Base-by-base conservation (phyloP, 345 rosid genomes). In the Gynandropsis gynandra region DNA sequence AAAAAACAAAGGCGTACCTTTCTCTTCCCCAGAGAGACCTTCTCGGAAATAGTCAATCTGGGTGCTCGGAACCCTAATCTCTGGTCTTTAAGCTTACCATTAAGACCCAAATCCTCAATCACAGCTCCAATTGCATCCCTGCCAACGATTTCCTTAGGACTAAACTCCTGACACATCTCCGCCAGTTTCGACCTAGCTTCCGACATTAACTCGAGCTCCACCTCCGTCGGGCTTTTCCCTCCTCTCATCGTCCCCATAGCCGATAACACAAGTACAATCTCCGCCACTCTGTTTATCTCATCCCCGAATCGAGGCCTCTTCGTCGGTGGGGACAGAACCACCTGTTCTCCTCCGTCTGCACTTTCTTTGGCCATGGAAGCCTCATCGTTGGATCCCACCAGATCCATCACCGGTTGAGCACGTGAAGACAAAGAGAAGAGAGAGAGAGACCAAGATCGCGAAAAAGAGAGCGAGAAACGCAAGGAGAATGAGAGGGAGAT, bases 61-160 rank as follows among this genome's bases (percentile, higher is more conserved):
- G 79, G 51, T 0, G 73, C 73, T 48, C 63, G 68, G 40, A 72
- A 71, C 40, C 85, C 95, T 61, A 78, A 65, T 24, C 76, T 70
- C 59, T 78, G 87, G 42, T 80, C 93, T 16, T 74, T 83, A 39
- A 61, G 57, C 50, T 70, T 73, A 51, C 63, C 64, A 65, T 79
- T 78, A 20, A 89, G 78, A 58, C 97, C 92, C 49, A 89, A 63
- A 74, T 89, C 96, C 58, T 89, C 90, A 71, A 83, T 74, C 63
- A 89, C 71, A 32, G 63, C 59, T 61, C 62, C 81, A 44, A 83
- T 61, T n/a, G 75, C 75, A 39, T 78, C 86, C n/a, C 68, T 56
- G 10, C 50, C 52, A 13, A 83, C 78, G 16, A 86, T 72, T 64
- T 89, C 97, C 56, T 57, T 77, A 4, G 97, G 97, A 6, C 70